These are phyloP conservation scores for Mycena pura DNA, from an alignment of 768 basidiomycete genomes.

Conservation along the genomic window DNA sequence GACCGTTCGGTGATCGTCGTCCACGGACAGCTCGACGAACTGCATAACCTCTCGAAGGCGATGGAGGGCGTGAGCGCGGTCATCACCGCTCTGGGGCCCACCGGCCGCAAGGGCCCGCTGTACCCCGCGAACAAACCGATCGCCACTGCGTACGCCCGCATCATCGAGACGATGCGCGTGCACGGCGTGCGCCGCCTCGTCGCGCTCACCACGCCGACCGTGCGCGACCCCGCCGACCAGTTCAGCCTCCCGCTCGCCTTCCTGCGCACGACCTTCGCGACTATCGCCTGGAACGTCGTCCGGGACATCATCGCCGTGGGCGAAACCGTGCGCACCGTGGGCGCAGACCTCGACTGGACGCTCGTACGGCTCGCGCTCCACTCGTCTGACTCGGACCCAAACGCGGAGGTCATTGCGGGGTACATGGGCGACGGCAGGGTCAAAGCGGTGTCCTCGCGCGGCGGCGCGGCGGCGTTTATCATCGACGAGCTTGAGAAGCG, in stretches of 20 bases:
- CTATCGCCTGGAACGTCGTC: conserved; percentile 15
- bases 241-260: conserved; percentile 39
- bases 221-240: conserved; percentile 50
- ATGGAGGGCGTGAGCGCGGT: conserved; percentile 24
- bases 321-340: background rate
- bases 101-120: conserved; percentile 24
- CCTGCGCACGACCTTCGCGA: conserved; percentile 27
- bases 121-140: conserved; percentile 44
- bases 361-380: conserved; percentile 20
- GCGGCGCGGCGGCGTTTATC: conserved; percentile 66
- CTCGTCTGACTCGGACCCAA: conserved; percentile 32
- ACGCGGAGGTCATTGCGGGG: conserved; percentile 66
- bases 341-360: conserved; percentile 23
- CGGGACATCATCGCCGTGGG: conserved; percentile 24
- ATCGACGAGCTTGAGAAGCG: conserved; percentile 61
- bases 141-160: conserved; percentile 46
- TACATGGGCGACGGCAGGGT: conserved; percentile 47
- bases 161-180: conserved; percentile 48
- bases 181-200: conserved; percentile 49
- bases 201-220: conserved; percentile 56
- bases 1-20: conserved; percentile 8
- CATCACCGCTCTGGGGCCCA: conserved; percentile 22
- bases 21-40: conserved; percentile 21
- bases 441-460: conserved; percentile 56
- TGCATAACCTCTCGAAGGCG: conserved; percentile 16